Evolutionary conservation across 495 filamentous ascomycete species (phyloP), one percentile per base, ranked within the genome.

Genomic region (Aspergillus sclerotiicarbonarius): DNA sequence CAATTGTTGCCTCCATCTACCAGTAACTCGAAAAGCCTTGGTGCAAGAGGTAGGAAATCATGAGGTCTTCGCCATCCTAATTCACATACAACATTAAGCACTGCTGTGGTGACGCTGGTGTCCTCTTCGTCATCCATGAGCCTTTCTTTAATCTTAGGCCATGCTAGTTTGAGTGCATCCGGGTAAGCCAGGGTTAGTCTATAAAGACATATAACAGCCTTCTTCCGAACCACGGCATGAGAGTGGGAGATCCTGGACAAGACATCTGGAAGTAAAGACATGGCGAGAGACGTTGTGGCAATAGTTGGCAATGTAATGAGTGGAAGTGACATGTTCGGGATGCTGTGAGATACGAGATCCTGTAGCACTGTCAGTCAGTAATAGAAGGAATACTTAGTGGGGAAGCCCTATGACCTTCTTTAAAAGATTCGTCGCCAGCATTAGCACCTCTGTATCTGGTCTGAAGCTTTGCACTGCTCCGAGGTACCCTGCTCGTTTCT

Each of bases 1-100:
- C 94, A 98, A 73, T 98, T 98, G 69, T 98, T 98, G 6, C 88
- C 89, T 31, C 90, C 84, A 51, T 93, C 89, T n/a, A 96, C 92
- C 9, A 98, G 76, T 10, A 98, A 77, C 53, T 95, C 90, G 61
- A 98, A 98, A 32, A 98, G 76, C 51, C 94, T 81, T 10, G 95
- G 94, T 6, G 94, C 94, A 13, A 98, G 76, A 8, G 95, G 88
- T 3, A 98, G 81, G 62, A 98, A 98, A 68, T 98, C 96, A 58
- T 90, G 86, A 1, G 94, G 94, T 59, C 96, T 83, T 60, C 94
- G 81, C 87, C 93, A 96, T 2, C 94, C 95, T 18, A 98, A 78
- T 71, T 98, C 94, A 72, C 94, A 98, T 10, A 98, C 86, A 16
- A 98, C 92, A 70, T 98, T 98, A 6, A 98, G 86, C 20, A 96